phyloP scores from a whole-genome alignment of 148 eudicot species.

The Fallopia convolvulus region DNA sequence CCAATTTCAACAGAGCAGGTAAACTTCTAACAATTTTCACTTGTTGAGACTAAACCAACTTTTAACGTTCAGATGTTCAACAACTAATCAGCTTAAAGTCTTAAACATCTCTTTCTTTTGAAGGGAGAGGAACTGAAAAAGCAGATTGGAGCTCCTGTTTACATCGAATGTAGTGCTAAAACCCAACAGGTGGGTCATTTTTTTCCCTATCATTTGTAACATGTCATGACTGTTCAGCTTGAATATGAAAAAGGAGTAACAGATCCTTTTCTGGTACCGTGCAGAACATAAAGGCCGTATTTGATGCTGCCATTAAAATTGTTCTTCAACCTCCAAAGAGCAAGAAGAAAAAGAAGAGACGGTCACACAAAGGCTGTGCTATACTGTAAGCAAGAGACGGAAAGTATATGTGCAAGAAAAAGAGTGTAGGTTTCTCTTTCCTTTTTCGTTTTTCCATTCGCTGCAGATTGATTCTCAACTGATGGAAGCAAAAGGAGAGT shows the following conservation, averaged over 20 bases:
- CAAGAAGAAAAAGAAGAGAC: constrained; percentile 81
- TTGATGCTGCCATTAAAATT: constrained; percentile 81
- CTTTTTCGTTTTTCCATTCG: background rate
- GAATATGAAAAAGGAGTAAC: background rate
- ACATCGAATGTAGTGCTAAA: constrained; percentile 80
- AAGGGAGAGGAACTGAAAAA: constrained; percentile 81
- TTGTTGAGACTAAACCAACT: background rate
- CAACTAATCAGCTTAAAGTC: constrained; percentile 1
- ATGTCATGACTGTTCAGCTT: background rate
- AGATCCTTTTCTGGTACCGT: background rate
- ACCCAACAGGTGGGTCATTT: constrained; percentile 60
- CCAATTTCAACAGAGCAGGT: constrained; percentile 79
- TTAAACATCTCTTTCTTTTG: constrained; percentile 11
- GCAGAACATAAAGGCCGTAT: constrained; percentile 90
- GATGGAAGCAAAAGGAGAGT: background rate
- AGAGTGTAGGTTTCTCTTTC: background rate
- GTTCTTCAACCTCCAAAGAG: constrained; percentile 89
- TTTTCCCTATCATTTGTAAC: background rate
- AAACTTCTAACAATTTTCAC: background rate
- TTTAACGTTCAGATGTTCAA: background rate
- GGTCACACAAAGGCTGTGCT: constrained; percentile 64
- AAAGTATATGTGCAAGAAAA: background rate
- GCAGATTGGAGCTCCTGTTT: constrained; percentile 76
- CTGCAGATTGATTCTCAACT: background rate
- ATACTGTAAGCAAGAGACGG: constrained; percentile 38